Evolutionary conservation across 2,329 filamentous ascomycete species (phyloP), one percentile per base, ranked within the genome.

Genomic region (Parastagonospora nodorum): DNA sequence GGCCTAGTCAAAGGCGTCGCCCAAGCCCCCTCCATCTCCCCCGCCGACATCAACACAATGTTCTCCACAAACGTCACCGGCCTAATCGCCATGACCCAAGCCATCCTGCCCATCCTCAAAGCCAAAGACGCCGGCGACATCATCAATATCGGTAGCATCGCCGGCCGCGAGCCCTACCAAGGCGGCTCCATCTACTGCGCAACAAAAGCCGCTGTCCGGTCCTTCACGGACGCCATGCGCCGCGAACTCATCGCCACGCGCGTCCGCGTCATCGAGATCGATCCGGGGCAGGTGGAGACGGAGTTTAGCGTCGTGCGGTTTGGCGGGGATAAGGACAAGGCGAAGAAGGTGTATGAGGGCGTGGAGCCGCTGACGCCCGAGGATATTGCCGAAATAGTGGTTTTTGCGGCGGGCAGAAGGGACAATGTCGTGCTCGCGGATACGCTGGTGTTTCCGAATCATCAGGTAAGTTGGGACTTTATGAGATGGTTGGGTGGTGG

Each of bases 21-120:
- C 42, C 86, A 88, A 70, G 91, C 92, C 1, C 92, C 92, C 14
- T 84, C 90, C 35, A 97, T 99, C 70, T 82, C 81, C 12, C 82
- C 89, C 66, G 86, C 87, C 51, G 93, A 99, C 76, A 88, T 97
- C 64, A 82, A 88, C 64, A 68, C 87, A 72, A 97, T 97, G 92
- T 90, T 97, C 71, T 78, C 84, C 40, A 97, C 94, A 51, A 99
- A 99, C 73, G 92, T 97, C 45, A 94, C 89, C 2, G 94, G 94
- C 27, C 81, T 99, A 30, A 94, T 99, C 79, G 90, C 93, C 80
- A 90, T 97, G 88, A 97, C 94, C 0, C 94, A 99, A 80, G 90
- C 90, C 39, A 81, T 97, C 53, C 77, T 97, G 14, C 86, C 89
- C 45, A 86, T 92, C 71, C 95, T 92, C 81, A 88, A 91, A 75